phyloP scores from a whole-genome alignment of 164 flowering plant genomes.

The Akebia trifoliata region DNA sequence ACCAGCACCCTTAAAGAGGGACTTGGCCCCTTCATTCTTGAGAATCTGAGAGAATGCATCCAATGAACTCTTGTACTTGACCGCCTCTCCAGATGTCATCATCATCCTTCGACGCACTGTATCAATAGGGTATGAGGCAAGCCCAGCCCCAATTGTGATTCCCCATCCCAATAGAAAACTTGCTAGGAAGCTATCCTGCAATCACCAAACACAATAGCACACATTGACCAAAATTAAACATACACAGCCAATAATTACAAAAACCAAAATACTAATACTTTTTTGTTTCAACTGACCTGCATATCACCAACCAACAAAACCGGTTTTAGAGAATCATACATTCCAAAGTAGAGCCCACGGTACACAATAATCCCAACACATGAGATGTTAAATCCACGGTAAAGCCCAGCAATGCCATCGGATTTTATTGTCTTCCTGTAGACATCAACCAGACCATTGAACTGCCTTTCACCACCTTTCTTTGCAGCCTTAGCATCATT shows the following conservation, averaged over 20 bases:
- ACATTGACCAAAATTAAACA: not conserved
- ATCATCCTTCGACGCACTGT: conserved; percentile 47
- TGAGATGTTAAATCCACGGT: conserved; percentile 49
- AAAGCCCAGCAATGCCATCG: conserved; percentile 48
- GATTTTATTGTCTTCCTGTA: conserved; percentile 44
- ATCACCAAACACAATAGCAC: conserved; percentile 8
- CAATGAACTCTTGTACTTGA: conserved; percentile 42
- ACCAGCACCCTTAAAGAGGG: conserved; percentile 52
- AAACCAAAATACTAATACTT: not conserved
- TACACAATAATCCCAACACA: conserved; percentile 45
- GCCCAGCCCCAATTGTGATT: conserved; percentile 49
- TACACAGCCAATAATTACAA: not conserved
- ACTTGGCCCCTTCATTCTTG: conserved; percentile 39
- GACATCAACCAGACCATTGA: conserved; percentile 45
- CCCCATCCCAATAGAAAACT: conserved; percentile 50
- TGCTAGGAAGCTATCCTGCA: conserved; percentile 43
- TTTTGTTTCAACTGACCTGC: conserved; percentile 28
- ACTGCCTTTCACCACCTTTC: conserved; percentile 49
- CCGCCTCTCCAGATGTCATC: conserved; percentile 50
- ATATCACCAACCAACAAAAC: conserved; percentile 34
- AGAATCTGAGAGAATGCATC: conserved; percentile 35
- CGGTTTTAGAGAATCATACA: conserved; percentile 55
- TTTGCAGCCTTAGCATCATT: conserved; percentile 46
- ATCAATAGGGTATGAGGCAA: conserved; percentile 46
- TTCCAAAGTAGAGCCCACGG: conserved; percentile 48